These are phyloP conservation scores for Fusarium sp. DNA, from an alignment of 2,329 filamentous ascomycete genomes.

Conservation along the genomic window DNA sequence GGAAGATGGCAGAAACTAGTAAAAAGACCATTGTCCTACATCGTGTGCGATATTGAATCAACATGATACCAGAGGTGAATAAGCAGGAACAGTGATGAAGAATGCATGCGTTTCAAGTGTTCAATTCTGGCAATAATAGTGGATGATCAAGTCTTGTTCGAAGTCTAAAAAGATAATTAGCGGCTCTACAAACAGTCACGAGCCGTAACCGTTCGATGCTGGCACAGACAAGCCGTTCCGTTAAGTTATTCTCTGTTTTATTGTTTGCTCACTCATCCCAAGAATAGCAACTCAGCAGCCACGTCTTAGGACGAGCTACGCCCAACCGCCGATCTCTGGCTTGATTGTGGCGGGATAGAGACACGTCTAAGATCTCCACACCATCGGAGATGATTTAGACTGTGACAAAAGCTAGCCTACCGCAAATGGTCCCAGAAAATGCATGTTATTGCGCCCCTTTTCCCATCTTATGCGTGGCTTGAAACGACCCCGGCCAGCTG, in stretches of 20 bases:
- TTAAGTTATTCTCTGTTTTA: slow-evolving; percentile 6
- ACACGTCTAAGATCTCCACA: slow-evolving; percentile 18
- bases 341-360: slow-evolving; percentile 29
- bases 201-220: slow-evolving; percentile 16
- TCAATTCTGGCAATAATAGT: slow-evolving; percentile 18
- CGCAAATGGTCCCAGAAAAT: slow-evolving; percentile 2
- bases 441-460: slow-evolving; percentile 13
- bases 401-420: slow-evolving; percentile 3
- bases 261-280: slow-evolving; percentile 18
- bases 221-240: slow-evolving; percentile 8
- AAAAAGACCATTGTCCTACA: neutral
- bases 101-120: slow-evolving; percentile 33
- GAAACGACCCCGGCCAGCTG: slow-evolving; percentile 7
- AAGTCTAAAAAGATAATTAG: neutral
- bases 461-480: slow-evolving; percentile 22
- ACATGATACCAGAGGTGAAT: slow-evolving; percentile 19
- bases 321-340: slow-evolving; percentile 32
- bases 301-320: slow-evolving; percentile 14
- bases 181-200: neutral
- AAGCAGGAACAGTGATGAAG: slow-evolving; percentile 15
- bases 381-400: slow-evolving; percentile 19
- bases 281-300: slow-evolving; percentile 35
- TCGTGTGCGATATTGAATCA: slow-evolving; percentile 7
- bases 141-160: slow-evolving; percentile 1
- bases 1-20: neutral